Evolutionary conservation across 805 yeast species (phyloP).

Genomic region (Lachancea cidri): DNA sequence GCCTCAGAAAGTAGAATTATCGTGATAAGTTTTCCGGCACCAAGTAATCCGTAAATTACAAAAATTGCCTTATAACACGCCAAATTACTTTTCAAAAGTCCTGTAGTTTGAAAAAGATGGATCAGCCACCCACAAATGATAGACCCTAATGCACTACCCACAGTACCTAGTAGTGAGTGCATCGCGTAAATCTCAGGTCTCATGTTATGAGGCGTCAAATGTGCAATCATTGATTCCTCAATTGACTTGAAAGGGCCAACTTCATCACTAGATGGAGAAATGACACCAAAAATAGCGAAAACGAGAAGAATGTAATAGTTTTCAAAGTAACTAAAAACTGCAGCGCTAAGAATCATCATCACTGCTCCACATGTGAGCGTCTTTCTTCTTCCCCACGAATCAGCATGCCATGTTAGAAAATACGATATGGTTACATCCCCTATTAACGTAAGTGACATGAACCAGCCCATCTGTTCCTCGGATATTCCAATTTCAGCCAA

Average conservation of each 20-base stretch:
- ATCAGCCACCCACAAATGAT: constrained; percentile 56
- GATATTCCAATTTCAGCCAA: constrained; percentile 49
- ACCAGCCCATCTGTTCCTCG: constrained; percentile 61
- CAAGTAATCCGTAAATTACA: constrained; percentile 48
- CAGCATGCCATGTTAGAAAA: constrained; percentile 72
- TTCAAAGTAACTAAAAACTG: constrained; percentile 52
- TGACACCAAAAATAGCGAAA: constrained; percentile 80
- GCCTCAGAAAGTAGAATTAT: constrained; percentile 47
- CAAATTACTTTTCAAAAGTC: constrained; percentile 33
- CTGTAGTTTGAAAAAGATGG: constrained; percentile 38
- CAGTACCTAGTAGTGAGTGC: constrained; percentile 62
- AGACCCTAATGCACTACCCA: constrained; percentile 74
- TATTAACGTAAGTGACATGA: constrained; percentile 73
- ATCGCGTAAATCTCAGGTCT: constrained; percentile 73
- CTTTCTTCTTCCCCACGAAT: constrained; percentile 57
- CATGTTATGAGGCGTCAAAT: constrained; percentile 57
- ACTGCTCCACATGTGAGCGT: constrained; percentile 60
- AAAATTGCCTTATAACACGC: constrained; percentile 55
- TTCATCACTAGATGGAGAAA: constrained; percentile 85
- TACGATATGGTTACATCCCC: constrained; percentile 77
- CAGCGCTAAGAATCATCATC: constrained; percentile 65
- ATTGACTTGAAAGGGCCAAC: constrained; percentile 87
- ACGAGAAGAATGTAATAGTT: constrained; percentile 50
- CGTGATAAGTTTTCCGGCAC: constrained; percentile 45
- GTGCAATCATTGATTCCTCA: constrained; percentile 80